Evolutionary conservation across 768 basidiomycete species (phyloP).

Genomic region (Boletus bicolor): DNA sequence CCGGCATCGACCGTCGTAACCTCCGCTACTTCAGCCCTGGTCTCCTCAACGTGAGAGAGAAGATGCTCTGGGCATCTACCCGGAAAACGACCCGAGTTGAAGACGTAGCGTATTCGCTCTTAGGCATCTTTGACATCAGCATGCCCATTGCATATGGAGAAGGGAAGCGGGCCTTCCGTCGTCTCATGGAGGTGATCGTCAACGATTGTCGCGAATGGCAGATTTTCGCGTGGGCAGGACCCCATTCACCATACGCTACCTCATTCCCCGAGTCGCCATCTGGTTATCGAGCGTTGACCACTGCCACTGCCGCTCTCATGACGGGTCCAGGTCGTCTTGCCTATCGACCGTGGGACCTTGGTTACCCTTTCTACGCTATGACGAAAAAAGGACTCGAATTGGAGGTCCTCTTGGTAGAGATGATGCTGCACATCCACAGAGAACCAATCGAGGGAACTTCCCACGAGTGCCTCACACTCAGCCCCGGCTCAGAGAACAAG

Average conservation of each 20-base stretch:
- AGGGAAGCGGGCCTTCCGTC: slow-evolving; percentile 23
- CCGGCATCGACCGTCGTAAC: slow-evolving; percentile 8
- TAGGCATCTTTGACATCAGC: slow-evolving; percentile 26
- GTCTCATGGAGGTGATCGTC: slow-evolving; percentile 24
- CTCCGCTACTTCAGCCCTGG: slow-evolving; percentile 22
- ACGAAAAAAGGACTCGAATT: slow-evolving; percentile 24
- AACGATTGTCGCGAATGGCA: slow-evolving; percentile 19
- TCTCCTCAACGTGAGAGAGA: slow-evolving; percentile 17
- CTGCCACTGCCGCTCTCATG: not conserved
- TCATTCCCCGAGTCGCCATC: slow-evolving; percentile 19
- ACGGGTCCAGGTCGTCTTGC: not conserved
- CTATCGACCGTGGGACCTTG: slow-evolving; percentile 13
- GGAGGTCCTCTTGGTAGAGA: slow-evolving; percentile 21
- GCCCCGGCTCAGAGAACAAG: slow-evolving; percentile 10
- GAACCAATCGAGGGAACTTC: slow-evolving; percentile 7
- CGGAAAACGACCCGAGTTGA: slow-evolving; percentile 26
- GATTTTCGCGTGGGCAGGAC: slow-evolving; percentile 22
- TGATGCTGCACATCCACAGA: slow-evolving; percentile 20
- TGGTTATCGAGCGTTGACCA: slow-evolving; percentile 14
- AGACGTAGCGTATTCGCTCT: slow-evolving; percentile 25
- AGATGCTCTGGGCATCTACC: slow-evolving; percentile 25
- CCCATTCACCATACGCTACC: slow-evolving; percentile 18
- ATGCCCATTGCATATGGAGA: slow-evolving; percentile 26
- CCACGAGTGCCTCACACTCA: slow-evolving; percentile 14
- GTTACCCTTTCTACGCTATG: slow-evolving; percentile 21